These are phyloP conservation scores for Zymoseptoria tritici DNA, from an alignment of 2,329 filamentous ascomycete species.

Conservation along the genomic window DNA sequence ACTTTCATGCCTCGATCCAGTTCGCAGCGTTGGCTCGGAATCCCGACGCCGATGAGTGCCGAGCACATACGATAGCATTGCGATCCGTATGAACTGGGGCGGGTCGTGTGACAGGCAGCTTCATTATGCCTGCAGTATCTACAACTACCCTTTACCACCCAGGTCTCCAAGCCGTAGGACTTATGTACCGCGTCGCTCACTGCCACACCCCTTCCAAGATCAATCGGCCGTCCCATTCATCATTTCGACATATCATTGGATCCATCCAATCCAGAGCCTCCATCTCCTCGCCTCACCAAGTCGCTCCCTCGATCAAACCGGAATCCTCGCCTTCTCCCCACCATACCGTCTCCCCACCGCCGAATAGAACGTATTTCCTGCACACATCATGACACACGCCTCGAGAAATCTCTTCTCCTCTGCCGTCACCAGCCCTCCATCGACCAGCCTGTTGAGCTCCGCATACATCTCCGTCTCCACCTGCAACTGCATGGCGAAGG, in stretches of 20 bases:
- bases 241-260: neutral
- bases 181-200: no score
- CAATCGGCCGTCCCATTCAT: neutral
- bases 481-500: neutral
- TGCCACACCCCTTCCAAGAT: no score
- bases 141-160: neutral
- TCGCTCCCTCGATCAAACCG: neutral
- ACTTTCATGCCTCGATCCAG: no score
- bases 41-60: neutral
- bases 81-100: neutral
- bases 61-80: neutral
- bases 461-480: neutral
- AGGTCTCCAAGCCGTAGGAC: neutral
- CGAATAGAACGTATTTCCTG: neutral
- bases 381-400: neutral
- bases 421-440: neutral
- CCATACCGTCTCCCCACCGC: neutral
- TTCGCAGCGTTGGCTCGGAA: no score
- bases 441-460: neutral
- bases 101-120: neutral
- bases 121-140: neutral
- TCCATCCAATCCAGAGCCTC: neutral
- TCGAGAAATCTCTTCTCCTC: neutral
- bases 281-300: neutral
- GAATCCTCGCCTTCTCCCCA: neutral